Percentiles rank a stretch among this genome's conserved stretches.
Evolutionary conservation across 352 stramenopile species (phyloP).

Genomic region (Phytophthora meadii): DNA sequence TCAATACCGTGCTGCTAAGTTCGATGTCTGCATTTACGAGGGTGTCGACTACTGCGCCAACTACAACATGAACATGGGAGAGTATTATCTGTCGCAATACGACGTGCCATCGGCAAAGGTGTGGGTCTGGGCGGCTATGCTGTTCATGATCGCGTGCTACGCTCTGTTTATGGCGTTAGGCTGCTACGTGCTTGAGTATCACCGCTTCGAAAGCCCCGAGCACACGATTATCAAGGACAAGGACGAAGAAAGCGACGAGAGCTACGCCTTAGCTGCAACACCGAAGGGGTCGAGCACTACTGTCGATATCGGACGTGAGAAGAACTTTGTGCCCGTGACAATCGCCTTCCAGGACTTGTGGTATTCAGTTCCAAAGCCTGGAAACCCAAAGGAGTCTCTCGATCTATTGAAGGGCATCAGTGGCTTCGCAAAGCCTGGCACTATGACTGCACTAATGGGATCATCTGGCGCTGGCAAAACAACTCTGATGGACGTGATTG

Average conservation of each 20-base stretch:
- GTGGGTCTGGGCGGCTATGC: slow-evolving; percentile 45
- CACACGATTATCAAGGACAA: slow-evolving; percentile 36
- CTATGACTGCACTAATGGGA: slow-evolving; percentile 91
- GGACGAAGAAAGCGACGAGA: slow-evolving; percentile 24
- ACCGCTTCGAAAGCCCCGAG: slow-evolving; percentile 36
- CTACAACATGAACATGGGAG: slow-evolving; percentile 41
- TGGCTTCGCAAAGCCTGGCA: slow-evolving; percentile 48
- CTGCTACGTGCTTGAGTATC: slow-evolving; percentile 37
- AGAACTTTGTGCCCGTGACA: slow-evolving; percentile 47
- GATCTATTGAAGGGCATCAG: slow-evolving; percentile 71
- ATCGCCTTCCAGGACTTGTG: slow-evolving; percentile 52
- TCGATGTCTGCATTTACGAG: slow-evolving; percentile 35
- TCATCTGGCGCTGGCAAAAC: slow-evolving; percentile 80
- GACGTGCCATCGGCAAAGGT: slow-evolving; percentile 29
- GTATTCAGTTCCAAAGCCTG: slow-evolving; percentile 47
- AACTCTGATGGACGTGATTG: slow-evolving; percentile 93
- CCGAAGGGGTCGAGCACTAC: slow-evolving; percentile 21
- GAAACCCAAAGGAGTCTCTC: slow-evolving; percentile 49
- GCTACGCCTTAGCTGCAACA: slow-evolving; percentile 25
- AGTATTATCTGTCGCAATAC: slow-evolving; percentile 43
- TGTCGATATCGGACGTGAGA: slow-evolving; percentile 24
- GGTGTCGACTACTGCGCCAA: slow-evolving; percentile 35
- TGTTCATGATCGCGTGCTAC: slow-evolving; percentile 41
- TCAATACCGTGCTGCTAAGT: slow-evolving; percentile 29
- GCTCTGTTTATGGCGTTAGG: slow-evolving; percentile 36